Percentiles rank a stretch among this genome's conserved stretches.
Evolutionary conservation across 768 basidiomycete genomes (phyloP).

Genomic region (Postia placenta): DNA sequence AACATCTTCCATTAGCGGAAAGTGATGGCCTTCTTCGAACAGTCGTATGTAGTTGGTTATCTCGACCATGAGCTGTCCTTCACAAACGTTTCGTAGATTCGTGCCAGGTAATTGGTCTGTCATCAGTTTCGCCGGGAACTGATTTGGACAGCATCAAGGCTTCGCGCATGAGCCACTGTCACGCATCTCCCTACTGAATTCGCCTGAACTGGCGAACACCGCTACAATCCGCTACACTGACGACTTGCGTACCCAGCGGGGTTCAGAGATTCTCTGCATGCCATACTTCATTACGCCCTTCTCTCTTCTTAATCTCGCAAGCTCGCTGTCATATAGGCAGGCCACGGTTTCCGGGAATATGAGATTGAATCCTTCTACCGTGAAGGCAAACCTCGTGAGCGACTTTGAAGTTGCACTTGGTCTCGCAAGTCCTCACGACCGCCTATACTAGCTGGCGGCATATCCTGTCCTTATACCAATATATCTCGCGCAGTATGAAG

Average conservation of each 20-base stretch:
- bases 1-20: background rate
- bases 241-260: background rate
- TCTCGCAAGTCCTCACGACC: no score
- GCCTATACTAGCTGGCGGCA: constrained; percentile 1
- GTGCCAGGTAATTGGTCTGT: constrained; percentile 8
- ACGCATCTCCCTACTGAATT: background rate
- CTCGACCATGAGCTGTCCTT: background rate
- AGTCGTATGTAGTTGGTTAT: background rate
- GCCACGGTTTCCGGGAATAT: background rate
- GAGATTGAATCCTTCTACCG: background rate
- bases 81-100: background rate
- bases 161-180: constrained; percentile 2
- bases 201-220: background rate
- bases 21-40: background rate
- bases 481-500: background rate
- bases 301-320: background rate
- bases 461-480: constrained; percentile 3
- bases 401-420: no score
- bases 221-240: constrained; percentile 1
- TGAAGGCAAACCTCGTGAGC: background rate
- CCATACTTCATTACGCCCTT: constrained; percentile 3
- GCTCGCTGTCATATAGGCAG: background rate
- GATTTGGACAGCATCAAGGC: no score
- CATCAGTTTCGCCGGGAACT: no score
- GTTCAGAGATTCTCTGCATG: background rate